Conservation (phyloP, 2,329 filamentous ascomycete genomes). For the Tolypocladium pustulatum region DNA sequence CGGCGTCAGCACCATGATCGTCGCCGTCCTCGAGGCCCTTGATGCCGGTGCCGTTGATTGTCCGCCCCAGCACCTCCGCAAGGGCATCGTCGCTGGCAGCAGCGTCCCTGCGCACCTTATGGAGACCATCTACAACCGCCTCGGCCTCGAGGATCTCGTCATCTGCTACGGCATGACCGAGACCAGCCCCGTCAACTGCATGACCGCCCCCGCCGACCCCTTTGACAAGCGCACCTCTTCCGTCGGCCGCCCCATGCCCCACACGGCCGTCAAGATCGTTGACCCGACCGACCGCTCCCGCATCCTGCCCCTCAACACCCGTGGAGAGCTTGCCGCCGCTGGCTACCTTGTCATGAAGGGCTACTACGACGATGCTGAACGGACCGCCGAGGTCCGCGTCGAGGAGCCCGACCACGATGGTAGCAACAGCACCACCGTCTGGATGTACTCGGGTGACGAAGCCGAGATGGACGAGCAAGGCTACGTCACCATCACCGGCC, state of each 20-base stretch:
- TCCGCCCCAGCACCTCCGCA: constrained; percentile 43
- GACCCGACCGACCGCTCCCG: constrained; percentile 47
- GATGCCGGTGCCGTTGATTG: constrained; percentile 24
- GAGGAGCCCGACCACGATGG: constrained; percentile 27
- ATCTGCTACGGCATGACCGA: constrained; percentile 98
- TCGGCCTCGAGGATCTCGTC: constrained; percentile 74
- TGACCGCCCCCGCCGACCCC: constrained; percentile 73
- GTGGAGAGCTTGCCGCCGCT: constrained; percentile 71
- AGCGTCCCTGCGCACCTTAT: constrained; percentile 78
- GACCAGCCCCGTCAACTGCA: constrained; percentile 66
- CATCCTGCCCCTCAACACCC: constrained; percentile 52
- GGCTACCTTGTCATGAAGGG: constrained; percentile 88
- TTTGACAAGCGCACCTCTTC: constrained; percentile 61
- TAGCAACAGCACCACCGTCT: constrained; percentile 37
- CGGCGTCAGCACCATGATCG: constrained; percentile 91
- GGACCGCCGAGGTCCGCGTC: constrained; percentile 56
- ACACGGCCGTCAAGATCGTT: constrained; percentile 70
- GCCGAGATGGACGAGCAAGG: constrained; percentile 74
- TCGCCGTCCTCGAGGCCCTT: constrained; percentile 73
- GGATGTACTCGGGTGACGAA: constrained; percentile 94
- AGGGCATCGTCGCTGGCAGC: constrained; percentile 85
- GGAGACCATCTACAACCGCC: constrained; percentile 57
- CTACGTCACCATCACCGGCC: constrained; percentile 78
- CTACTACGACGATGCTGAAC: constrained; percentile 68
- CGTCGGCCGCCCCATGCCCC: constrained; percentile 75